Evolutionary conservation across 2,329 filamentous ascomycete species (phyloP).

Genomic region (Thielaviopsis punctulata): DNA sequence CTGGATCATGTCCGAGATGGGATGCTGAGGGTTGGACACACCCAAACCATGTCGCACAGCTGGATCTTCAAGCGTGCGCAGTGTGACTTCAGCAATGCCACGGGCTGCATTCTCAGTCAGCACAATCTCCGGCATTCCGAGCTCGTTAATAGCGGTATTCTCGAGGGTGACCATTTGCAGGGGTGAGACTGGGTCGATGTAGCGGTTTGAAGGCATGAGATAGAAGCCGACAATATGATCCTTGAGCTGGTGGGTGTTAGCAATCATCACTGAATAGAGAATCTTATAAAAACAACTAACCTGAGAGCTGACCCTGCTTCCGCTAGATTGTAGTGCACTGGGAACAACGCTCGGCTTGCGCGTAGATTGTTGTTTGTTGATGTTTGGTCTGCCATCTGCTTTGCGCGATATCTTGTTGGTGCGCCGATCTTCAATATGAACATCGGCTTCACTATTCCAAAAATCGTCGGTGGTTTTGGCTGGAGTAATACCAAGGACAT

Average conservation of each 20-base stretch:
- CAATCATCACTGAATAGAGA: not conserved
- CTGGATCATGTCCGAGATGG: slow-evolving; percentile 17
- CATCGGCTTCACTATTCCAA: slow-evolving; percentile 60
- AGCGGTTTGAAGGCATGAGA: slow-evolving; percentile 35
- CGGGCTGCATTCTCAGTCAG: slow-evolving; percentile 84
- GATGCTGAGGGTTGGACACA: slow-evolving; percentile 20
- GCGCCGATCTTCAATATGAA: slow-evolving; percentile 12
- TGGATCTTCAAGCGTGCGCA: slow-evolving; percentile 48
- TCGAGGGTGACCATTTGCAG: slow-evolving; percentile 86
- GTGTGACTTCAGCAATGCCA: slow-evolving; percentile 69
- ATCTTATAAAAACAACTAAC: not conserved
- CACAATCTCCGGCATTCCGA: slow-evolving; percentile 74
- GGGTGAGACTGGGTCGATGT: slow-evolving; percentile 47
- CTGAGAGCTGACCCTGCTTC: slow-evolving; percentile 20
- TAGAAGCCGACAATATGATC: slow-evolving; percentile 30
- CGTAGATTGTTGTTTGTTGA: slow-evolving; percentile 5
- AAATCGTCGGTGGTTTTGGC: slow-evolving; percentile 32
- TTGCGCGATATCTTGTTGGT: slow-evolving; percentile 6
- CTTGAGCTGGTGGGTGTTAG: slow-evolving; percentile 1
- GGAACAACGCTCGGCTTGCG: slow-evolving; percentile 34
- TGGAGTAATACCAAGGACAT: slow-evolving; percentile 52
- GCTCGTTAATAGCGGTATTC: slow-evolving; percentile 73
- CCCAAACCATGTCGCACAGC: slow-evolving; percentile 38
- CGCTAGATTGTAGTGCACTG: slow-evolving; percentile 25
- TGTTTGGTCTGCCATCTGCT: slow-evolving; percentile 3